Evolutionary conservation across 495 filamentous ascomycete species (phyloP).

Genomic region (Penicillium argentinense): DNA sequence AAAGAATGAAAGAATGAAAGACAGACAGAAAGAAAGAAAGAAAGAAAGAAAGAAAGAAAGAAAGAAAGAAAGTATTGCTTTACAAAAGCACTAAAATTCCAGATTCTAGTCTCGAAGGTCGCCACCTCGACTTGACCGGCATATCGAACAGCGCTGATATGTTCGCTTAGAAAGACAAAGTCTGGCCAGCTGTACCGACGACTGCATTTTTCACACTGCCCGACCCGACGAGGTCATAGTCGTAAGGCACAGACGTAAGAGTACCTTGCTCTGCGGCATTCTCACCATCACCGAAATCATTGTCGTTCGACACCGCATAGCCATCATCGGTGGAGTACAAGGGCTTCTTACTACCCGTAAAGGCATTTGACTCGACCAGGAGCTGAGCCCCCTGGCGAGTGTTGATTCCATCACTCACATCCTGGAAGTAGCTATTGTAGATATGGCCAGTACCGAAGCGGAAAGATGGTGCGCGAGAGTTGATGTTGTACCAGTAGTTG

Average conservation of each 20-base stretch:
- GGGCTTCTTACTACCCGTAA: constrained; percentile 44
- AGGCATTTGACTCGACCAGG: constrained; percentile 61
- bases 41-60: too few relatives aligned
- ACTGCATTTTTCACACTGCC: constrained; percentile 44
- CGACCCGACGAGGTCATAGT: constrained; percentile 47
- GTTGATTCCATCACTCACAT: constrained; percentile 60
- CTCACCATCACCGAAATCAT: constrained; percentile 51
- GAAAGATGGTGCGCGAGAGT: constrained; percentile 58
- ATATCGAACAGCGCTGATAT: too few relatives aligned
- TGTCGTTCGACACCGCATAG: constrained; percentile 51
- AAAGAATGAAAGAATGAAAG: too few relatives aligned
- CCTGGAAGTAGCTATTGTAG: constrained; percentile 49
- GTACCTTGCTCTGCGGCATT: constrained; percentile 51
- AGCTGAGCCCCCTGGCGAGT: constrained; percentile 64
- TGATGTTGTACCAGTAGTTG: constrained; percentile 63
- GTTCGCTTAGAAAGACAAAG: constrained; percentile 48
- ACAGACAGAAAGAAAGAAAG: too few relatives aligned
- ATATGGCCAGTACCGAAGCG: constrained; percentile 63
- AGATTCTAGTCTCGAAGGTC: too few relatives aligned
- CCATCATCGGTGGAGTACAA: constrained; percentile 59
- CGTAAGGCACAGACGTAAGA: constrained; percentile 51
- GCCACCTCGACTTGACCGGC: too few relatives aligned
- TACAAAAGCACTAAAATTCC: too few relatives aligned
- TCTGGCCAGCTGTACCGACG: constrained; percentile 53
- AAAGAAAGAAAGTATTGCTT: too few relatives aligned